Evolutionary conservation across 345 rosid genomes (phyloP).

Genomic region (Bruguiera sexangula): DNA sequence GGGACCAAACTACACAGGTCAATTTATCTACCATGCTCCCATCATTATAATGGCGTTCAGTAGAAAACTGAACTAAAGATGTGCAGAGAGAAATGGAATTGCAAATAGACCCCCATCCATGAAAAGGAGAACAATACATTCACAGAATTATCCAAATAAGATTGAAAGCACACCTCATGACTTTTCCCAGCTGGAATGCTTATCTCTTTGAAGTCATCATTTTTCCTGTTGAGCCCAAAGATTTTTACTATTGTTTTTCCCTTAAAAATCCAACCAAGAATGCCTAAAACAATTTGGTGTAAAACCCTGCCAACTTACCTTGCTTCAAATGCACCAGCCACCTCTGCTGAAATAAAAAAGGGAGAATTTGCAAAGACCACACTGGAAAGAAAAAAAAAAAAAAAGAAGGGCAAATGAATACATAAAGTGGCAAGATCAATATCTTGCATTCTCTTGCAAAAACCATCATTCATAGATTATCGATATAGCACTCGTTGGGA

Average conservation of each 20-base stretch:
- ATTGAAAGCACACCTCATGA: conserved; percentile 57
- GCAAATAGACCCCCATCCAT: not conserved
- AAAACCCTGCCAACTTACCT: conserved; percentile 43
- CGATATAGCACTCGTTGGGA: not conserved
- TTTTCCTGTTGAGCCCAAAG: conserved; percentile 46
- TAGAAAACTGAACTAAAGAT: not conserved
- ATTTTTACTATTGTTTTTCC: not conserved
- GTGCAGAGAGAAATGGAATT: not conserved
- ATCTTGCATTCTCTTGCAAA: conserved; percentile 5
- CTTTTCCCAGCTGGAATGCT: conserved; percentile 72
- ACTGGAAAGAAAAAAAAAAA: conserved; percentile 38
- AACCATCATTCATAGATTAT: not conserved
- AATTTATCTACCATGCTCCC: no score
- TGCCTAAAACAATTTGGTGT: conserved; percentile 12
- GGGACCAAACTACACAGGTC: no score
- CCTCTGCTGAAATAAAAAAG: conserved; percentile 86
- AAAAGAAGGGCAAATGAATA: conserved; percentile 15
- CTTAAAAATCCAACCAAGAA: conserved; percentile 11
- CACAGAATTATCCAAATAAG: not conserved
- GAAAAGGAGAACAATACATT: not conserved
- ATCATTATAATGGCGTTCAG: no score
- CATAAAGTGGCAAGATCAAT: not conserved
- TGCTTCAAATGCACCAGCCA: conserved; percentile 59
- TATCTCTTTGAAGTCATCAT: conserved; percentile 84
- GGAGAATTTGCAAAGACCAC: conserved; percentile 90